These are phyloP conservation scores for Trypanosoma lewisi DNA, from an alignment of 208 protist genomes.

Conservation along the genomic window DNA sequence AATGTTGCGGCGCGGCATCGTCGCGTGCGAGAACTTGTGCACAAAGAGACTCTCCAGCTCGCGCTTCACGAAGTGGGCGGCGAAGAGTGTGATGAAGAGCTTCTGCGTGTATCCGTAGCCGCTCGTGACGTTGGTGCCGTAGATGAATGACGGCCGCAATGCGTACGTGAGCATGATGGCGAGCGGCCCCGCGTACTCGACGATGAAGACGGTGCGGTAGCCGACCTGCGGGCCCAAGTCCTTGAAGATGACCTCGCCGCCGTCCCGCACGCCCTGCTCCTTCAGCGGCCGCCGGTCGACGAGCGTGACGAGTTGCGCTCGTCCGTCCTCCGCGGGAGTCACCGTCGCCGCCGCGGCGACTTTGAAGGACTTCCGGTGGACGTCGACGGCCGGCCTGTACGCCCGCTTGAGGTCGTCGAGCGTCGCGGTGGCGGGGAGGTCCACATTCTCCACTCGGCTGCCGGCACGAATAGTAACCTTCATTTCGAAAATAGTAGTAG, in stretches of 20 bases:
- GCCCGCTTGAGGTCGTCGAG: constrained; percentile 68
- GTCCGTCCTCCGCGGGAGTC: constrained; percentile 31
- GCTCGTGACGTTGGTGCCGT: constrained; percentile 36
- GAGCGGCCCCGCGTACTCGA: constrained; percentile 94
- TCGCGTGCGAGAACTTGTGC: constrained; percentile 92
- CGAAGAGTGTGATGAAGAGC: constrained; percentile 81
- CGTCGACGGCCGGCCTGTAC: constrained; percentile 52
- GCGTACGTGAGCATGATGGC: constrained; percentile 89
- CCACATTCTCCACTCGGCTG: constrained; percentile 43
- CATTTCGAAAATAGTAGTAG: constrained; percentile 34
- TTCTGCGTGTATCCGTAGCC: constrained; percentile 68
- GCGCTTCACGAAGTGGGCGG: constrained; percentile 93
- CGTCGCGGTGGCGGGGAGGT: constrained; percentile 57
- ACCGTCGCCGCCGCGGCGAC: constrained; percentile 30
- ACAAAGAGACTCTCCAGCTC: constrained; percentile 94
- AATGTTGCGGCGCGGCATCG: constrained; percentile 94
- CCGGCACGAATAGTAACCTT: constrained; percentile 71
- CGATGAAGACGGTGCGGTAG: constrained; percentile 93
- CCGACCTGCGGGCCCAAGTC: constrained; percentile 92
- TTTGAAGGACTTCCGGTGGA: constrained; percentile 78
- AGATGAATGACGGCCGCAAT: constrained; percentile 67
- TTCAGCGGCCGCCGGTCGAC: constrained; percentile 38
- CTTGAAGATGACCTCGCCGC: constrained; percentile 77
- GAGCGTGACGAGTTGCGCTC: constrained; percentile 55
- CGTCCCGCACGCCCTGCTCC: constrained; percentile 66